A percentile compares a stretch with the other conserved stretches of the same genome.
phyloP scores from a whole-genome alignment of 805 yeast species.

The Schwanniomyces yamadae region DNA sequence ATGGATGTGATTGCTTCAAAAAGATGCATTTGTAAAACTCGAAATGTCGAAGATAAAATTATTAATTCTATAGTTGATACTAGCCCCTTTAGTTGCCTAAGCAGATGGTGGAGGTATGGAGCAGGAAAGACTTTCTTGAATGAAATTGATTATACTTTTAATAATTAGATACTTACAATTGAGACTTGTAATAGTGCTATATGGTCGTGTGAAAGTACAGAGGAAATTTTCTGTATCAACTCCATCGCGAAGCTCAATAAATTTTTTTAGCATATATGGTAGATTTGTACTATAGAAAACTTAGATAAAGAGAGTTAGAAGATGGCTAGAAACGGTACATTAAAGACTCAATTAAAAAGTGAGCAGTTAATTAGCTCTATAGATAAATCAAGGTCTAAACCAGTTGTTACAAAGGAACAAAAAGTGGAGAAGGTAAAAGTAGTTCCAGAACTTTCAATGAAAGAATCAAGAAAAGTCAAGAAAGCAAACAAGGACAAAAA shows the following conservation, averaged over 20 bases:
- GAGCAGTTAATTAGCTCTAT: conserved; percentile 23
- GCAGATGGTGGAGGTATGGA: conserved; percentile 75
- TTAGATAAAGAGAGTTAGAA: conserved; percentile 1
- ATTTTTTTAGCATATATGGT: conserved; percentile 4
- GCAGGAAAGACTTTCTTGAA: conserved; percentile 58
- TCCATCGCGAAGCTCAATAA: conserved; percentile 6
- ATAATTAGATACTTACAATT: conserved; percentile 5
- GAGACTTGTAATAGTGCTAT: not conserved
- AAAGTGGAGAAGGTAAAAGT: conserved; percentile 10
- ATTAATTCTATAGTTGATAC: conserved; percentile 36
- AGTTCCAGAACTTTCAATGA: conserved; percentile 9
- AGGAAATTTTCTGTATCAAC: conserved; percentile 3
- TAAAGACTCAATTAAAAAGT: conserved; percentile 32
- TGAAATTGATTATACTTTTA: conserved; percentile 28
- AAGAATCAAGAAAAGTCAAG: conserved; percentile 10
- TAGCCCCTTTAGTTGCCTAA: conserved; percentile 61
- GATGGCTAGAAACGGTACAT: conserved; percentile 31
- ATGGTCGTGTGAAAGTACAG: conserved; percentile 3
- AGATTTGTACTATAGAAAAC: not conserved
- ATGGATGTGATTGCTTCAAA: conserved; percentile 31
- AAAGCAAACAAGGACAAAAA: conserved; percentile 13
- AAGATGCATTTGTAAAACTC: conserved; percentile 36
- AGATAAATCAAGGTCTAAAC: conserved; percentile 25
- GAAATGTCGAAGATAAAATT: conserved; percentile 13
- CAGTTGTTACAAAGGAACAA: conserved; percentile 13